phyloP scores from a whole-genome alignment of 176 grass and related monocot species.

The Tillandsia leiboldiana region DNA sequence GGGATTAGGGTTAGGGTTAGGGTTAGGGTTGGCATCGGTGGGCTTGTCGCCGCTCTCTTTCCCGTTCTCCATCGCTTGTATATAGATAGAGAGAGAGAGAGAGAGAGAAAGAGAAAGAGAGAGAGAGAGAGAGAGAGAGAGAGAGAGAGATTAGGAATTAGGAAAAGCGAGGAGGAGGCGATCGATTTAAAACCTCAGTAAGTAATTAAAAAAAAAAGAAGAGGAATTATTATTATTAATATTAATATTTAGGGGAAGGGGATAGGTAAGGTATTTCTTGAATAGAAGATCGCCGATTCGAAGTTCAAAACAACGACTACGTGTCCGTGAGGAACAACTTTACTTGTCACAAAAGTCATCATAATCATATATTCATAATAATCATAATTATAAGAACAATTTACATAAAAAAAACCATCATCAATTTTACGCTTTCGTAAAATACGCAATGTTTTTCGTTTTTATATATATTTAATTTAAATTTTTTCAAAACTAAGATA shows the following conservation, averaged over 20 bases:
- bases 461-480: too few relatives aligned
- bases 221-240: neutral
- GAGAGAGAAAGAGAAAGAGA: neutral
- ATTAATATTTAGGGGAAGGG: neutral
- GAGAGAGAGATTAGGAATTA: neutral
- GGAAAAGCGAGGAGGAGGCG: constrained; percentile 3
- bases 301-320: too few relatives aligned
- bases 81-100: constrained; percentile 14
- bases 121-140: neutral
- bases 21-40: constrained; percentile 26
- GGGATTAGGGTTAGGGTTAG: constrained; percentile 19
- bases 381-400: too few relatives aligned
- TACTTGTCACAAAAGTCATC: neutral
- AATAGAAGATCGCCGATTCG: too few relatives aligned
- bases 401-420: too few relatives aligned
- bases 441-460: too few relatives aligned
- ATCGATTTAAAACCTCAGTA: constrained; percentile 2
- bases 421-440: too few relatives aligned
- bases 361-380: too few relatives aligned
- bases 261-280: neutral
- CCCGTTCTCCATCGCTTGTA: constrained; percentile 51
- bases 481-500: too few relatives aligned
- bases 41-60: constrained; percentile 54
- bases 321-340: neutral
- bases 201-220: constrained; percentile 2